These are phyloP conservation scores for Trypanosoma melophagium DNA, from an alignment of 208 protist species.

Conservation along the genomic window DNA sequence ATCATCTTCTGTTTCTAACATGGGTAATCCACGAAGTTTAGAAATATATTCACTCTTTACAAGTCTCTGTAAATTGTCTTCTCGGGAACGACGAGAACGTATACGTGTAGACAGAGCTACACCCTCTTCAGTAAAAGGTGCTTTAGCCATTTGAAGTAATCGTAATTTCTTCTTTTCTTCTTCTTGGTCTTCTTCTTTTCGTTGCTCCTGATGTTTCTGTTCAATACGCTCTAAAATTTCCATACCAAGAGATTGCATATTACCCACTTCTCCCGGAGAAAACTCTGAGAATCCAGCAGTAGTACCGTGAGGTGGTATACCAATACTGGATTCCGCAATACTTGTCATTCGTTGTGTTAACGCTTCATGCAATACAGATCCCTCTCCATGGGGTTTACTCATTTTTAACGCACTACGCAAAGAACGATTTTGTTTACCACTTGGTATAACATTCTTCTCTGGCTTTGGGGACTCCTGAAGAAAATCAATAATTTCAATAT, in stretches of 20 bases:
- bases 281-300: neutral
- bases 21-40: slow-evolving; percentile 18
- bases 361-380: neutral
- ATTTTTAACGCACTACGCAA: neutral
- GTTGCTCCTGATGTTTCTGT: neutral
- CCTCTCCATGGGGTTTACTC: neutral
- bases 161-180: neutral
- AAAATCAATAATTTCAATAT: slow-evolving; percentile 18
- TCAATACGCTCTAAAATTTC: neutral
- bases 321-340: neutral
- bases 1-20: slow-evolving; percentile 10
- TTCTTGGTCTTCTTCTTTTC: neutral
- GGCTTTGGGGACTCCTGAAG: neutral
- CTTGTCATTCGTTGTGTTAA: neutral
- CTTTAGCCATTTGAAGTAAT: slow-evolving; percentile 3
- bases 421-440: neutral
- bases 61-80: slow-evolving; percentile 11
- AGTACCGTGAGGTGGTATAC: neutral
- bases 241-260: neutral
- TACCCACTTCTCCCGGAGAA: neutral
- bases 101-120: slow-evolving; percentile 21
- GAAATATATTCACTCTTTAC: slow-evolving; percentile 30
- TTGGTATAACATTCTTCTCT: slow-evolving; percentile 2
- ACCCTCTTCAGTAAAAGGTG: neutral
- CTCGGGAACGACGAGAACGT: slow-evolving; percentile 8